Evolutionary conservation across 495 filamentous ascomycete species (phyloP), one percentile per base, ranked within the genome.

Genomic region (Podospora pseudopauciseta): DNA sequence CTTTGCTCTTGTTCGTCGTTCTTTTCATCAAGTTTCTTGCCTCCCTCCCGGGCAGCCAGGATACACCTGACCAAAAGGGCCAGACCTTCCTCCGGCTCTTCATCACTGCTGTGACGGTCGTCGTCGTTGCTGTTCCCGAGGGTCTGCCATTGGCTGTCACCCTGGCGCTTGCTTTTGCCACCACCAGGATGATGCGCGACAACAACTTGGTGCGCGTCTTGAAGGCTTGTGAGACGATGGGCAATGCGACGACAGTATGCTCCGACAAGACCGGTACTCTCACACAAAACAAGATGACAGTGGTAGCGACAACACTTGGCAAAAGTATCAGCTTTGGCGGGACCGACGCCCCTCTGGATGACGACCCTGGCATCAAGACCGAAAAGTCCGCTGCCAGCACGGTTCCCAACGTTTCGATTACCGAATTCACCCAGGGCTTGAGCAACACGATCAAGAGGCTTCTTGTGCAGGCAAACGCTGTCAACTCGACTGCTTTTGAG

Each of bases 81-180:
- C 93, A 96, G 77, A 79, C 87, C 58, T 98, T 98, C 80, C 83
- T 98, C 67, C 86, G 91, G 62, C 92, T 97, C 65, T 94, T 98
- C 72, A 97, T 98, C 71, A 93, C 96, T n/a, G 88, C 94, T 23
- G 92, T 98, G 57, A 98, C 94, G 1, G 89, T 98, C 64, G 91
- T 98, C 61, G 94, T 97, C n/a, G 94, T 98, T 11, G 94, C 94
- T n/a, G 94, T 98, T 5, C 94, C 94, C 0, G 94, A 98, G 79
- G 94, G 94, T 19, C 79, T 98, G 65, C 94, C 94, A 7, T 82
- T 98, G 54, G 94, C 94, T 49, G 94, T 98, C 16, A 98, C 94
- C 2, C 84, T 98, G 28, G 94, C 94, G 27, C 85, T 98, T n/a
- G 94, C 94, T 34, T 97, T 97, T 77, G 94, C 94, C 13, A 98